These are phyloP conservation scores for Postia placenta DNA, from an alignment of 768 basidiomycete species.

Conservation along the genomic window DNA sequence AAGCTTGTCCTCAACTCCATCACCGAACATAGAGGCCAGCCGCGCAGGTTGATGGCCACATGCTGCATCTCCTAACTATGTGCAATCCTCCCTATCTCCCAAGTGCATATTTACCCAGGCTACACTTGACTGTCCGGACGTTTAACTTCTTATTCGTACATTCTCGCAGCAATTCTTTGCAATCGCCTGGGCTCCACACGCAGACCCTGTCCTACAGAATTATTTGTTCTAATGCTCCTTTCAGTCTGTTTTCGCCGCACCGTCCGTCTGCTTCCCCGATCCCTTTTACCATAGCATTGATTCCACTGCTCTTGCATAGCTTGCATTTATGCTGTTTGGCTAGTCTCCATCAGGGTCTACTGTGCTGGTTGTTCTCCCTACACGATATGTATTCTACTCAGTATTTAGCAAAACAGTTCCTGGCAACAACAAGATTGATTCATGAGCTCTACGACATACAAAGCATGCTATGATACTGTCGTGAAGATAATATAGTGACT, in stretches of 20 bases:
- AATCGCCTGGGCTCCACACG: slow-evolving; percentile 14
- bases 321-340: slow-evolving; percentile 26
- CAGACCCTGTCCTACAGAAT: slow-evolving; percentile 15
- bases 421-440: slow-evolving; percentile 13
- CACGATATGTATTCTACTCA: slow-evolving; percentile 23
- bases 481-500: neutral
- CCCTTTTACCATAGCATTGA: slow-evolving; percentile 15
- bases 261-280: slow-evolving; percentile 20
- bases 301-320: slow-evolving; percentile 25
- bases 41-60: slow-evolving; percentile 33
- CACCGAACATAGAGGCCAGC: slow-evolving; percentile 38
- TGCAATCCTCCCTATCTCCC: slow-evolving; percentile 11
- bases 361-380: slow-evolving; percentile 16
- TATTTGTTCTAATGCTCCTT: slow-evolving; percentile 18
- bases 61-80: slow-evolving; percentile 22
- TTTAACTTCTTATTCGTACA: slow-evolving; percentile 5
- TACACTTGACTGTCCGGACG: slow-evolving; percentile 15
- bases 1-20: slow-evolving; percentile 16
- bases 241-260: slow-evolving; percentile 9
- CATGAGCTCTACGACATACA: slow-evolving; percentile 11
- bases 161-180: slow-evolving; percentile 13
- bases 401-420: slow-evolving; percentile 8
- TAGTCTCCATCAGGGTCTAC: slow-evolving; percentile 24
- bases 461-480: neutral
- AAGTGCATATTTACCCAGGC: slow-evolving; percentile 20